phyloP scores from a whole-genome alignment of 441 rosid species.

The Pelargonium citronellum region DNA sequence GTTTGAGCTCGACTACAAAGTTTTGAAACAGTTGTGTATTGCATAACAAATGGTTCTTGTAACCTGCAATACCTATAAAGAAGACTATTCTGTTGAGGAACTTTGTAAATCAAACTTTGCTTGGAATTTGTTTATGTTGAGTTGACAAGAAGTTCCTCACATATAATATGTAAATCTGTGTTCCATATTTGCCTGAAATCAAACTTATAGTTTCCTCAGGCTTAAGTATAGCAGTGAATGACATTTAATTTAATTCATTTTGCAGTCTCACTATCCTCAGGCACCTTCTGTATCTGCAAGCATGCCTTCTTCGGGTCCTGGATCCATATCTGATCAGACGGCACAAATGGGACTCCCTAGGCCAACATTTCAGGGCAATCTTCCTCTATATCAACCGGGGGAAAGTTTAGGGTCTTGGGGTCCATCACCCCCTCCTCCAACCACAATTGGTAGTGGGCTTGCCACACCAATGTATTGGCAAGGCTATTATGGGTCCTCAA shows the following conservation, averaged over 20 bases:
- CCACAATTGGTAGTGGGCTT: slow-evolving; percentile 28
- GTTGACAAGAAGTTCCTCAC: not conserved
- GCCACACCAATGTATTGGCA: slow-evolving; percentile 42
- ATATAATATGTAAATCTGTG: not conserved
- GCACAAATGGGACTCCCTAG: slow-evolving; percentile 22
- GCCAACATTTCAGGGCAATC: slow-evolving; percentile 25
- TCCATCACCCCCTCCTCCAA: slow-evolving; percentile 22
- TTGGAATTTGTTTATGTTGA: not conserved
- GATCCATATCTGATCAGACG: slow-evolving; percentile 19
- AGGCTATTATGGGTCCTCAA: slow-evolving; percentile 31
- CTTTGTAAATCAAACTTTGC: not conserved
- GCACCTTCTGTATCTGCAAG: slow-evolving; percentile 22
- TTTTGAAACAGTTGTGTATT: not conserved
- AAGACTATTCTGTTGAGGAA: not conserved
- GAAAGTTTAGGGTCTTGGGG: slow-evolving; percentile 28
- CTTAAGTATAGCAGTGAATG: not conserved
- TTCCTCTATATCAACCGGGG: slow-evolving; percentile 27
- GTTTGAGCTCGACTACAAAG: not conserved
- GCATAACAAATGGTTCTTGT: not conserved
- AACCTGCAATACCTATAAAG: not conserved
- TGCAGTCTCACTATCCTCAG: slow-evolving; percentile 33
- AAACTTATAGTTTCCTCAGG: not conserved
- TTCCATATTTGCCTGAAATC: slow-evolving; percentile 1
- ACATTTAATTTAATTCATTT: slow-evolving; percentile 11
- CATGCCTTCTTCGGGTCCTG: slow-evolving; percentile 26